Percentiles rank a stretch among this genome's conserved stretches.
These are phyloP conservation scores for Hypoxylon sp. DNA, from an alignment of 2,329 filamentous ascomycete species.

Conservation along the genomic window DNA sequence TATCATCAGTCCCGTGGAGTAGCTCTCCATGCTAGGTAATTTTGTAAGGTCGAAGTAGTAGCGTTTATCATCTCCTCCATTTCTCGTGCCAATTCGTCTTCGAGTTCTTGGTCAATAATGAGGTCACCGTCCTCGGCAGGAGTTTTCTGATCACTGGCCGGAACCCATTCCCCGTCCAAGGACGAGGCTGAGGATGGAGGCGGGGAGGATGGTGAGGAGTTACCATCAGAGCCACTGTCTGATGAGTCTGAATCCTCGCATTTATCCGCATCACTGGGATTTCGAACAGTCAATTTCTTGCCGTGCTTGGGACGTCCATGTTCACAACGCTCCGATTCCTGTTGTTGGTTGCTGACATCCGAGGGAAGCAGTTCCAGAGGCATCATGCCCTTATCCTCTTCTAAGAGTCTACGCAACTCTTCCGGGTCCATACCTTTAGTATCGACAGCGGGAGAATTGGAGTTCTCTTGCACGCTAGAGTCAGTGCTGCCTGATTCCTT, in stretches of 20 bases:
- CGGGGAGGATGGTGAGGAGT: constrained; percentile 8
- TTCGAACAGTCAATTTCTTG: constrained; percentile 41
- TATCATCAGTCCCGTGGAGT: background rate
- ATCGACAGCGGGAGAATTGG: background rate
- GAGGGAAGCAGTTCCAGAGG: constrained; percentile 19
- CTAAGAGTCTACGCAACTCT: constrained; percentile 13
- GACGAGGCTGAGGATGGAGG: constrained; percentile 34
- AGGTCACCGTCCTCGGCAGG: background rate
- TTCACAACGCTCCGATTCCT: constrained; percentile 8
- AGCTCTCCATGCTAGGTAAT: constrained; percentile 7
- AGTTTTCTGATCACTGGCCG: constrained; percentile 10
- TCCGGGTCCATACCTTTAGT: constrained; percentile 14
- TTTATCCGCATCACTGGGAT: constrained; percentile 26
- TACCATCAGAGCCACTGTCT: constrained; percentile 41
- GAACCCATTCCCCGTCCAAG: constrained; percentile 30
- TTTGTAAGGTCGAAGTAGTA: constrained; percentile 23
- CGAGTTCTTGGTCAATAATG: background rate
- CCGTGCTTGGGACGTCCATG: constrained; percentile 17
- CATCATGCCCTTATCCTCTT: constrained; percentile 36
- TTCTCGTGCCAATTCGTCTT: constrained; percentile 12
- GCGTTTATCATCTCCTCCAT: constrained; percentile 17
- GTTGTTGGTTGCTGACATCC: background rate
- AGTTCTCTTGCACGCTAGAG: background rate
- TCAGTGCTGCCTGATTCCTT: constrained; percentile 3
- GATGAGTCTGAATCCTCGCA: constrained; percentile 36